These are phyloP conservation scores for Talaromyces funiculosus DNA, from an alignment of 2,329 filamentous ascomycete species.

Conservation along the genomic window DNA sequence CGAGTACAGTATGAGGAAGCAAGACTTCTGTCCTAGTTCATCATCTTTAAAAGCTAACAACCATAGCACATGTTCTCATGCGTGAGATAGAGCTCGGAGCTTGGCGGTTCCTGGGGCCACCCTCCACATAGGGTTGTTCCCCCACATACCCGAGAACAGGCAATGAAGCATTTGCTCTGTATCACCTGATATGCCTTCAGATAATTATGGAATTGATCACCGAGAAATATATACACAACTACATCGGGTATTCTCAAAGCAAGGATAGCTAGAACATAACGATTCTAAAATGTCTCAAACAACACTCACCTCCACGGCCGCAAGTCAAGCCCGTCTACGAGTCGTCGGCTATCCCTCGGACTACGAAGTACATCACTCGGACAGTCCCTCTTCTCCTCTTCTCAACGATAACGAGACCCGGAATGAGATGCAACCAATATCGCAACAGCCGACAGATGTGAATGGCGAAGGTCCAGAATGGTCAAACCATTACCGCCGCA, in stretches of 20 bases:
- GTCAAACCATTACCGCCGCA: constrained; percentile 44
- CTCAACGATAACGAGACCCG: background rate
- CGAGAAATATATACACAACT: background rate
- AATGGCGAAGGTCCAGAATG: constrained; percentile 29
- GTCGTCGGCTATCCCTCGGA: constrained; percentile 10
- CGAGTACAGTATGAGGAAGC: background rate
- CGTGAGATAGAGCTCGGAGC: background rate
- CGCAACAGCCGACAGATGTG: background rate
- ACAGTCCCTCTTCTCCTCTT: constrained; percentile 16
- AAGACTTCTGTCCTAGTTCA: background rate
- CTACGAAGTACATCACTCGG: constrained; percentile 11
- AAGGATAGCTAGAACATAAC: background rate
- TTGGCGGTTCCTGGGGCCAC: background rate
- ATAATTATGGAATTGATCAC: background rate
- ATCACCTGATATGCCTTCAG: background rate
- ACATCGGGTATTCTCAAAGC: too few relatives aligned
- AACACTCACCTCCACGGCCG: background rate
- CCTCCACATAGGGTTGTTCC: background rate
- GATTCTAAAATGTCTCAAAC: constrained; percentile 2
- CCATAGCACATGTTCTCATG: background rate
- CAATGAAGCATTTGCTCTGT: background rate
- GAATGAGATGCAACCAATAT: background rate
- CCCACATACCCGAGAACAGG: constrained; percentile 1
- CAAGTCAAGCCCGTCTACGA: background rate
- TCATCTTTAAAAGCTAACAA: background rate